Evolutionary conservation across 306 rosid species (phyloP), one percentile per base, ranked within the genome.

Genomic region (Begonia peltatifolia): DNA sequence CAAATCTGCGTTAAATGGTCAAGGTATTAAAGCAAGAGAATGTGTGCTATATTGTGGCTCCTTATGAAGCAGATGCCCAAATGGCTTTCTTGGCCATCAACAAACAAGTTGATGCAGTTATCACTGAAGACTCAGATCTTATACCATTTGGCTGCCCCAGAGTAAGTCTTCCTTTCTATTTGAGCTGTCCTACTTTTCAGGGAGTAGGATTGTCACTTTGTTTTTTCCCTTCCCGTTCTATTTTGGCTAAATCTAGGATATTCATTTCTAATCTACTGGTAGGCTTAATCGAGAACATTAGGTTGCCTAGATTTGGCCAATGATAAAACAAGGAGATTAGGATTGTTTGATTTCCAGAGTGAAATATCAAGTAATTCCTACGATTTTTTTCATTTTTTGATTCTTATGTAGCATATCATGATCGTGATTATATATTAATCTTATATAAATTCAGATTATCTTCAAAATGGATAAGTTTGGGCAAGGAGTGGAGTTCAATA

Each of bases 21-120:
- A 67, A 85, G 97, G 95, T 80, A 53, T 73, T 85, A 74, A 90
- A 81, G 80, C 79, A 52, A 69, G 95, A 90, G 75, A 79, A 78
- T 54, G 68, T 85, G 53, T 64, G 64, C 0, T 78, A 83, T 65
- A 46, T 90, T 67, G 97, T 90, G 68, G 97, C 97, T 65, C 97
- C 97, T 54, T 90, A 90, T 9, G 95, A 90, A 68, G 97, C 95
- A 58, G 97, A 90, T 71, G 94, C 97, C 35, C 97, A 90, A 57
- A 74, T 90, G 97, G 74, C 97, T 54, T 90, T 83, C 76, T 71
- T 90, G 82, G 97, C 97, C 18, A 36, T 67, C 55, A 80, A 64
- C 58, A 77, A 78, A 47, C 87, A 67, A 63, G 94, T 90, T 57
- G 95, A 76, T 55, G 97, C 84, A 16, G 94, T 90, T 63, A 74